phyloP scores from a whole-genome alignment of 1,284 basidiomycete species.

The Coriolopsis trogii region DNA sequence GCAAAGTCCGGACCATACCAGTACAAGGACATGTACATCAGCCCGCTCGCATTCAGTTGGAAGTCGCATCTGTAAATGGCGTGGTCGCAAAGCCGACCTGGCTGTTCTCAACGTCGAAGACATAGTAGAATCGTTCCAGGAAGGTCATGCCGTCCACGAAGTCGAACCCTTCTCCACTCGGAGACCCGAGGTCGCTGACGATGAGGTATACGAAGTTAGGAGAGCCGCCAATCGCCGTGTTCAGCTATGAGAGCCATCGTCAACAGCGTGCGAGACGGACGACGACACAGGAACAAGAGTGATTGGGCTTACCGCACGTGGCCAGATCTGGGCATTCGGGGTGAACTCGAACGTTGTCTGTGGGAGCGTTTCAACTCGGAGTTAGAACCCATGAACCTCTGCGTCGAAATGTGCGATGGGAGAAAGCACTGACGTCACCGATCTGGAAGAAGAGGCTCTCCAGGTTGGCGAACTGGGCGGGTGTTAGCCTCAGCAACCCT shows the following conservation, averaged over 20 bases:
- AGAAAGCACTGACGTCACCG: constrained; percentile 29
- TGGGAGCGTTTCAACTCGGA: not conserved
- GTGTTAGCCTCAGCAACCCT: constrained; percentile 55
- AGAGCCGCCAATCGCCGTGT: constrained; percentile 33
- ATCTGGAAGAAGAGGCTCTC: constrained; percentile 58
- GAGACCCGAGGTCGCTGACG: constrained; percentile 28
- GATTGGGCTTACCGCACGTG: constrained; percentile 34
- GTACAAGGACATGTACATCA: not conserved
- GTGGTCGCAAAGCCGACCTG: constrained; percentile 51
- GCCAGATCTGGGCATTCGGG: constrained; percentile 58
- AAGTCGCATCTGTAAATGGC: constrained; percentile 39
- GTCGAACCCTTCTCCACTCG: constrained; percentile 31
- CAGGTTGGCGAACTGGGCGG: constrained; percentile 48
- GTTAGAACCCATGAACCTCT: too few species aligned
- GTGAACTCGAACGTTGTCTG: constrained; percentile 44
- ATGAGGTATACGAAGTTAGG: constrained; percentile 32
- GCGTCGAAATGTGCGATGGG: not conserved
- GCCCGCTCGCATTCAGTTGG: constrained; percentile 38
- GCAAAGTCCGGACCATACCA: too few species aligned
- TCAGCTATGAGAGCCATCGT: constrained; percentile 36
- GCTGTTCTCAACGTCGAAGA: constrained; percentile 58
- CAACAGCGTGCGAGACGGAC: not conserved
- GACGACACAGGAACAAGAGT: too few species aligned
- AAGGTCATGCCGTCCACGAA: constrained; percentile 38
- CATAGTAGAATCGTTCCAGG: constrained; percentile 66